Evolutionary conservation across 2,329 filamentous ascomycete genomes (phyloP), one percentile per base, ranked within the genome.

Genomic region (Pyricularia grisea): DNA sequence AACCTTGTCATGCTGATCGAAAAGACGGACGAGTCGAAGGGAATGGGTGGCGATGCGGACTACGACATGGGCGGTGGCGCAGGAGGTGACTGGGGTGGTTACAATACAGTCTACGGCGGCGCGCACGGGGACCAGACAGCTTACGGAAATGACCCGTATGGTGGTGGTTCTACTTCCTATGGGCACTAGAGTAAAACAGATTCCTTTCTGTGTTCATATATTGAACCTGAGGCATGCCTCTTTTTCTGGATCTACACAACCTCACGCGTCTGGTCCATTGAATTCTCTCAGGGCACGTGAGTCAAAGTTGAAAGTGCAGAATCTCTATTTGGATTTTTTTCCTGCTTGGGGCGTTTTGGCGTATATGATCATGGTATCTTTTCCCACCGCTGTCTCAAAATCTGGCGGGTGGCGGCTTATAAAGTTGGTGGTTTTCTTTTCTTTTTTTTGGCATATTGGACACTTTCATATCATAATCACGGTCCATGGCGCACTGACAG

Each of bases 21-120:
- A 6, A 50, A 68, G 30, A 31, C 58, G 7, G 66, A 68, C 27
- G 58, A 58, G 28, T 55, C 50, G 55, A 68, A 68, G 60, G 67
- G 67, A 4, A 50, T 64, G 58, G 67, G 67, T 70, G 86, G 87
- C 36, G 79, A 90, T 73, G 83, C 84, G 33, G 76, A 78, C 66
- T 83, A 81, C 73, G 79, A 81, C 69, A 85, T 86, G 72, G 77
- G 80, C 71, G 75, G 72, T 14, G 70, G 65, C 66, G 72, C 84
- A 72, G 87, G 85, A 71, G 85, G 85, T 70, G 87, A 87, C 72
- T 91, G 88, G 75, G 90, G 89, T 12, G 88, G 89, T 80, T 87
- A 84, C 77, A 83, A 89, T 83, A 71, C 89, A 7, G 87, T 89
- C 80, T 85, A 82, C 77, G 72, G 70, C 58, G 72, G 67, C 50